Evolutionary conservation across 139 green algal species (phyloP), one percentile per base, ranked within the genome.

Genomic region (Microglena sp.): DNA sequence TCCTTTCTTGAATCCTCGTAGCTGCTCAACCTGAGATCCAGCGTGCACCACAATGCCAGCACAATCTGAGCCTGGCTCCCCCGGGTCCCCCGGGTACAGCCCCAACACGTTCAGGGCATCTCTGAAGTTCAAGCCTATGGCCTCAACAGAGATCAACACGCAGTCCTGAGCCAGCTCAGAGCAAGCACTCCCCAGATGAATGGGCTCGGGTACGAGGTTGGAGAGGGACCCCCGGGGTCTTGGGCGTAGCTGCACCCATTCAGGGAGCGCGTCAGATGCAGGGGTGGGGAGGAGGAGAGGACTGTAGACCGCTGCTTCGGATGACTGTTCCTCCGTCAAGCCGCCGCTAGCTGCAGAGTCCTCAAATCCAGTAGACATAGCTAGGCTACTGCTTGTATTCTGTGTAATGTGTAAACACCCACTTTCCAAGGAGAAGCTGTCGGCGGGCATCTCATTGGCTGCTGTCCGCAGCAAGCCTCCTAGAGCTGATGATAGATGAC

Each of bases 21-120:
- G 2, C 0, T 35, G 5, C 18, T 32, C 8, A 24, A 8, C 29
- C 8, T n/a, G 58, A 53, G 58, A 6, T n/a, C 70, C 70, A 0
- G 34, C 35, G 66, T 62, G 53, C 50, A 91, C 46, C 4, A 94
- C 85, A 5, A 93, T 71, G 32, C 89, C 89, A 30, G 87, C 66
- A 55, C 68, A 82, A 67, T 95, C 89, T 45, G 63, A 80, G 27
- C 89, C 89, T 0, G 89, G 89, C 29, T 76, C 63, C 0, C 89
- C 89, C 2, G 89, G 88, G 65, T 95, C 88, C 4, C 89, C 89
- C 4, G 88, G 88, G 75, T 95, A 95, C 89, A 94, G 93, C 63
- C 85, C 87, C 70, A 93, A 74, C 32, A 86, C 78, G 67, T 91
- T 92, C 29, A 87, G 79, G 60, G 89, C 85, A 40, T 92, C 85